These are phyloP conservation scores for Colletotrichum lindemuthianum DNA, from an alignment of 2,329 filamentous ascomycete genomes.

Conservation along the genomic window DNA sequence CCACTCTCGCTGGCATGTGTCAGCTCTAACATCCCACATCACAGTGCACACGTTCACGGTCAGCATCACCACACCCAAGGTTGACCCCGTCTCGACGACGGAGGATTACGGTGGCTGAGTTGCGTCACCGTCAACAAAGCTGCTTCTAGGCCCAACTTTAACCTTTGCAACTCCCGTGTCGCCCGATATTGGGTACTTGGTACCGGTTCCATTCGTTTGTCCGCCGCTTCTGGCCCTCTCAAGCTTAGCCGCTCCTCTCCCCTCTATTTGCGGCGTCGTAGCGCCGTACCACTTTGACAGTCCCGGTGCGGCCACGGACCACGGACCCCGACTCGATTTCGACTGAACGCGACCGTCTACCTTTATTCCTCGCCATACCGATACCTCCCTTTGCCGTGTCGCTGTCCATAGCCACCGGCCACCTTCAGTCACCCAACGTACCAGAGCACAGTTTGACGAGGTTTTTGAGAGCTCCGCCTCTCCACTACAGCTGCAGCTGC, in stretches of 20 bases:
- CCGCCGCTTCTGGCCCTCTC: constrained; percentile 10
- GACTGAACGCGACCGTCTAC: constrained; percentile 23
- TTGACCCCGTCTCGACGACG: constrained; percentile 14
- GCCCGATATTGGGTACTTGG: constrained; percentile 53
- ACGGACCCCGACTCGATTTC: constrained; percentile 8
- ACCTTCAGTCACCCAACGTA: no score
- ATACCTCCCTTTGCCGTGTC: no score
- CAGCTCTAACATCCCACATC: background rate
- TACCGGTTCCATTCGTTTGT: constrained; percentile 65
- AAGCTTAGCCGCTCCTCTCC: constrained; percentile 13
- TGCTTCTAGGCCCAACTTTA: constrained; percentile 11
- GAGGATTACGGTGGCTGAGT: constrained; percentile 21
- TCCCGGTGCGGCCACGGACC: constrained; percentile 32
- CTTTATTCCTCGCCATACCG: constrained; percentile 13
- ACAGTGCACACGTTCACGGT: constrained; percentile 3
- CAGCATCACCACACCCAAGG: constrained; percentile 4
- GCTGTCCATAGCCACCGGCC: no score
- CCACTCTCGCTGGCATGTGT: background rate
- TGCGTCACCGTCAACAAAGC: constrained; percentile 19
- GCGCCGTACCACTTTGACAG: constrained; percentile 5
- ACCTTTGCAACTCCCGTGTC: constrained; percentile 3
- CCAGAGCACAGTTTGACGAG: background rate
- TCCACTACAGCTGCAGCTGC: background rate
- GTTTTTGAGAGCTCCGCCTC: background rate
- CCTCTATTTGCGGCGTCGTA: constrained; percentile 23